These are phyloP conservation scores for Ettlia oleoabundans DNA, from an alignment of 139 green algal genomes.

Conservation along the genomic window DNA sequence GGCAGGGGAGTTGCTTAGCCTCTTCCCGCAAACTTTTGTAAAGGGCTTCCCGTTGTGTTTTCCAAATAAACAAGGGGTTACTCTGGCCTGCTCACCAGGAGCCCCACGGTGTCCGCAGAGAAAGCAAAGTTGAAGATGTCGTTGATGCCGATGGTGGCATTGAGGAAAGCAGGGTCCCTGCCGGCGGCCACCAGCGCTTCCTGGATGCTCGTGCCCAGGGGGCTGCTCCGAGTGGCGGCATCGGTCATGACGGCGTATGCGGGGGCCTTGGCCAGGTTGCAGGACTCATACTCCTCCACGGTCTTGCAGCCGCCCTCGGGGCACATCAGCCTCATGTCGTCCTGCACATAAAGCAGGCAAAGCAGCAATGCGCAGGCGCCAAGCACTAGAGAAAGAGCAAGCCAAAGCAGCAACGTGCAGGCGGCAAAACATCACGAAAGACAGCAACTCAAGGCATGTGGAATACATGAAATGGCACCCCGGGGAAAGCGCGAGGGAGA, in stretches of 20 bases:
- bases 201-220: not conserved
- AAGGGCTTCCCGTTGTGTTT: no score
- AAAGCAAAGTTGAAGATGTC: not conserved
- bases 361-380: not conserved
- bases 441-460: no score
- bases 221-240: not conserved
- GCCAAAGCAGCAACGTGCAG: no score
- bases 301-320: slow-evolving; percentile 7
- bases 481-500: no score
- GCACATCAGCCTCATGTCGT: slow-evolving; percentile 42
- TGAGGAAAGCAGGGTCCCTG: not conserved
- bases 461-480: no score
- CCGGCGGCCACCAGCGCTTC: not conserved
- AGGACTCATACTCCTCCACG: slow-evolving; percentile 21
- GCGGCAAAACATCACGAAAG: no score
- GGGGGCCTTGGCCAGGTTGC: slow-evolving; percentile 33
- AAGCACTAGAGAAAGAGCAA: no score
- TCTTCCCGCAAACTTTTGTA: no score
- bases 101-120: not conserved
- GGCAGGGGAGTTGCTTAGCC: no score
- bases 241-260: slow-evolving; percentile 8
- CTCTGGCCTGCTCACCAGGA: no score
- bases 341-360: not conserved
- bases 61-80: no score
- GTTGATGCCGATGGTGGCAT: not conserved